Evolutionary conservation across 2,329 filamentous ascomycete genomes (phyloP).

Genomic region (Myriosclerotinia scirpicola): DNA sequence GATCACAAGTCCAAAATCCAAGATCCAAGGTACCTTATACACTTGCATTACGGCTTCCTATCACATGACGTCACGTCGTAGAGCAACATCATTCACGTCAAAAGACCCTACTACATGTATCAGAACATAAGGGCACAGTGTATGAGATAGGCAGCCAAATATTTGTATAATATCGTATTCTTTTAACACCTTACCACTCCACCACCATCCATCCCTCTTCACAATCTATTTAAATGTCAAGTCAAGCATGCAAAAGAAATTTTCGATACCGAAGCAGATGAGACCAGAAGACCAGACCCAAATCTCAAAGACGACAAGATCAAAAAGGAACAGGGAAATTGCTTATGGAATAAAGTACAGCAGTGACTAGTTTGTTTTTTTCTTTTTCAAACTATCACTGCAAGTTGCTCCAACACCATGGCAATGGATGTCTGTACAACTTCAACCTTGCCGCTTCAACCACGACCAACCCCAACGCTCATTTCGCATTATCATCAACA

Average conservation of each 20-base stretch:
- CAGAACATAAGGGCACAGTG: neutral
- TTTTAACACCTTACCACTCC: neutral
- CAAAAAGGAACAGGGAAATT: conserved; percentile 41
- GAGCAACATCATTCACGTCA: too few relatives aligned
- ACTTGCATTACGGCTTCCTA: too few relatives aligned
- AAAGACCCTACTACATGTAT: too few relatives aligned
- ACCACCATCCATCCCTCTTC: neutral
- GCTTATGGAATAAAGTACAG: conserved; percentile 45
- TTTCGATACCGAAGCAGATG: neutral
- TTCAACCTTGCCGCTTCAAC: conserved; percentile 36
- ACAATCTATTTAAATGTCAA: neutral
- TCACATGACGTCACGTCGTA: too few relatives aligned
- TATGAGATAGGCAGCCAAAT: neutral
- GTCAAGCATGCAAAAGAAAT: neutral
- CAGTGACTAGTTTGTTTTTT: conserved; percentile 33
- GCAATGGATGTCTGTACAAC: conserved; percentile 41
- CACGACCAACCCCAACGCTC: conserved; percentile 28
- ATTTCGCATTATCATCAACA: conserved; percentile 25
- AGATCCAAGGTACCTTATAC: too few relatives aligned
- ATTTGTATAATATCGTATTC: neutral
- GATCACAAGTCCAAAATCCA: too few relatives aligned
- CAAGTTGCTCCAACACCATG: conserved; percentile 42
- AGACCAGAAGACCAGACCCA: neutral
- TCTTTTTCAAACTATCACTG: conserved; percentile 33
- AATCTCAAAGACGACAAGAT: conserved; percentile 29